These are phyloP conservation scores for Neurospora sublineolata DNA, from an alignment of 495 filamentous ascomycete genomes.

Conservation along the genomic window DNA sequence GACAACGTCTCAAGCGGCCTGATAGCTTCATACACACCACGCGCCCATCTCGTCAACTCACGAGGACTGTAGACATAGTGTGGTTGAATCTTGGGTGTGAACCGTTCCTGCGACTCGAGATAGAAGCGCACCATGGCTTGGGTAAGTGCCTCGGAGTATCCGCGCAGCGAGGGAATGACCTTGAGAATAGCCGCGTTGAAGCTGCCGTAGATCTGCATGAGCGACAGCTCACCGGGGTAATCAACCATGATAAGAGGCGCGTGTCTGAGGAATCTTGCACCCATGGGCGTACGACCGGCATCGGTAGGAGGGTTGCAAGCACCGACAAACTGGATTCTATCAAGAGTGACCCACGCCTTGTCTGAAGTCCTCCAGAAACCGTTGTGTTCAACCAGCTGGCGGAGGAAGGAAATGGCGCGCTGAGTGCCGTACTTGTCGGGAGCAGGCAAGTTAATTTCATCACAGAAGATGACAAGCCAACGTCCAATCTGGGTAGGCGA, in stretches of 20 bases:
- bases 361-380: constrained; percentile 97
- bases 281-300: constrained; percentile 89
- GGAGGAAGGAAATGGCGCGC: constrained; percentile 89
- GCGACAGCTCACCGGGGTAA: constrained; percentile 88
- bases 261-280: constrained; percentile 84
- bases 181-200: constrained; percentile 96
- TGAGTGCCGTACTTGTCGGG: constrained; percentile 97
- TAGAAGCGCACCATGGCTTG: constrained; percentile 98
- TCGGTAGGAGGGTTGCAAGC: constrained; percentile 99
- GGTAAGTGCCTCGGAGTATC: constrained; percentile 86
- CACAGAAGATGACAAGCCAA: constrained; percentile 97
- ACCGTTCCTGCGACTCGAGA: constrained; percentile 80
- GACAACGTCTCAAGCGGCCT: constrained; percentile 76
- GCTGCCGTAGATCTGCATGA: constrained; percentile 94
- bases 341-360: constrained; percentile 94
- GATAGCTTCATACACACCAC: constrained; percentile 94
- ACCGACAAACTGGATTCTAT: constrained; percentile 97
- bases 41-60: constrained; percentile 94
- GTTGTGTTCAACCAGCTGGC: constrained; percentile 95
- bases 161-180: constrained; percentile 88
- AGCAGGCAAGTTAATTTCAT: constrained; percentile 98
- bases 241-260: constrained; percentile 98
- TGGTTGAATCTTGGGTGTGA: constrained; percentile 91
- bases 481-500: constrained; percentile 93
- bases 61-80: constrained; percentile 99